A percentile compares a stretch with the other conserved stretches of the same genome.
phyloP scores from a whole-genome alignment of 345 rosid genomes.

The Melastoma malabathricum region DNA sequence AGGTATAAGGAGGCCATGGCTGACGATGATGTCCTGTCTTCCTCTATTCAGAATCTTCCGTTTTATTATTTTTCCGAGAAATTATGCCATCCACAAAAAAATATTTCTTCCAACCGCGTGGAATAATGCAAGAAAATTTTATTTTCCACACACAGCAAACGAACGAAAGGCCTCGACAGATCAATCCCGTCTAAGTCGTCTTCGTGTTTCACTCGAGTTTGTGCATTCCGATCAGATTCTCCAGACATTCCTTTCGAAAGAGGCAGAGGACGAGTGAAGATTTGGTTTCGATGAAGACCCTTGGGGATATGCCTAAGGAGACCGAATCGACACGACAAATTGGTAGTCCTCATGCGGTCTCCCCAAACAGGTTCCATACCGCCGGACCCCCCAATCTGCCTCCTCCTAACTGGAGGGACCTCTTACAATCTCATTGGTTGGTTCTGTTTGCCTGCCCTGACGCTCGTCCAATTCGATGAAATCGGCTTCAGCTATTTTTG shows the following conservation, averaged over 20 bases:
- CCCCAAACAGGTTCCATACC: slow-evolving; percentile 54
- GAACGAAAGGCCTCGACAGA: too few species aligned
- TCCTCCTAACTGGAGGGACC: slow-evolving; percentile 92
- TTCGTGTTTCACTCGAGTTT: too few species aligned
- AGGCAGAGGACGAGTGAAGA: neutral
- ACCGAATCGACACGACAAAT: slow-evolving; percentile 15
- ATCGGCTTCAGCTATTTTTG: neutral
- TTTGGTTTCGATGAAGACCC: neutral
- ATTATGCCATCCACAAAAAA: too few species aligned
- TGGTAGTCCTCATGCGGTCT: slow-evolving; percentile 30
- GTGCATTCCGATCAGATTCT: too few species aligned
- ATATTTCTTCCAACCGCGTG: too few species aligned
- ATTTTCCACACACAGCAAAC: too few species aligned
- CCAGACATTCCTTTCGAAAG: neutral
- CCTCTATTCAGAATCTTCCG: too few species aligned
- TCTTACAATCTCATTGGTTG: slow-evolving; percentile 82
- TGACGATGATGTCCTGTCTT: too few species aligned
- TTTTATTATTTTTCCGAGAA: too few species aligned
- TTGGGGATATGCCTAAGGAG: slow-evolving; percentile 17
- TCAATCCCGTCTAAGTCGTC: too few species aligned
- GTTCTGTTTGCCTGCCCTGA: slow-evolving; percentile 1
- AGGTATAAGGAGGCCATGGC: neutral
- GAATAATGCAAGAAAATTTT: too few species aligned
- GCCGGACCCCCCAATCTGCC: slow-evolving; percentile 85
- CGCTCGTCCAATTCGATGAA: neutral